These are phyloP conservation scores for Delonix regia DNA, from an alignment of 306 rosid species.

Conservation along the genomic window DNA sequence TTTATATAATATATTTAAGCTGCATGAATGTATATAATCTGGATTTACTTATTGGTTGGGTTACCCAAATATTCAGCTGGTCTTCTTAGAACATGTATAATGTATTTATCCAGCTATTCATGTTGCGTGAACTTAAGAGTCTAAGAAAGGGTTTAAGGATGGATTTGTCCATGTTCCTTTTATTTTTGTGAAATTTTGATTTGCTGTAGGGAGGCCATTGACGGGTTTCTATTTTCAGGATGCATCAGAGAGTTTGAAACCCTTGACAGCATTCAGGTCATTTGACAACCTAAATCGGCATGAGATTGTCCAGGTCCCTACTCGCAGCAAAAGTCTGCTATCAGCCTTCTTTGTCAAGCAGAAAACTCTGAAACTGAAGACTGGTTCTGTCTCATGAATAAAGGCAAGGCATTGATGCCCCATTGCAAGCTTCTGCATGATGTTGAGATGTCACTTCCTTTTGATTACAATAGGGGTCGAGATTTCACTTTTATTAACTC, in stretches of 20 bases:
- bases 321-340: slow-evolving; percentile 90
- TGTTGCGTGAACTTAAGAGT: neutral
- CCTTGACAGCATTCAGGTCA: slow-evolving; percentile 69
- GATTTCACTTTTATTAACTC: slow-evolving; percentile 14
- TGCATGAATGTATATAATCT: neutral
- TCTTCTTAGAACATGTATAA: neutral
- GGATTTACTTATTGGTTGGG: neutral
- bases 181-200: neutral
- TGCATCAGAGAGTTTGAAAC: slow-evolving; percentile 61
- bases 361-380: slow-evolving; percentile 61
- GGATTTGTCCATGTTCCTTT: slow-evolving; percentile 17
- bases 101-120: neutral
- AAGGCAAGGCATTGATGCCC: slow-evolving; percentile 27
- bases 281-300: slow-evolving; percentile 73
- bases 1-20: neutral
- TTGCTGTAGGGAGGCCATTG: slow-evolving; percentile 11
- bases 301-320: slow-evolving; percentile 53
- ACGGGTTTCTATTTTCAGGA: slow-evolving; percentile 55
- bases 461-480: neutral
- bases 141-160: slow-evolving; percentile 4
- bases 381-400: slow-evolving; percentile 61
- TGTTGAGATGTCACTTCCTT: slow-evolving; percentile 29
- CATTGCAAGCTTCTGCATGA: slow-evolving; percentile 24
- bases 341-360: slow-evolving; percentile 89
- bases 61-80: slow-evolving; percentile 7